phyloP scores from a whole-genome alignment of 2,329 filamentous ascomycete genomes.

The Cladosporium austrohemisphaericum region DNA sequence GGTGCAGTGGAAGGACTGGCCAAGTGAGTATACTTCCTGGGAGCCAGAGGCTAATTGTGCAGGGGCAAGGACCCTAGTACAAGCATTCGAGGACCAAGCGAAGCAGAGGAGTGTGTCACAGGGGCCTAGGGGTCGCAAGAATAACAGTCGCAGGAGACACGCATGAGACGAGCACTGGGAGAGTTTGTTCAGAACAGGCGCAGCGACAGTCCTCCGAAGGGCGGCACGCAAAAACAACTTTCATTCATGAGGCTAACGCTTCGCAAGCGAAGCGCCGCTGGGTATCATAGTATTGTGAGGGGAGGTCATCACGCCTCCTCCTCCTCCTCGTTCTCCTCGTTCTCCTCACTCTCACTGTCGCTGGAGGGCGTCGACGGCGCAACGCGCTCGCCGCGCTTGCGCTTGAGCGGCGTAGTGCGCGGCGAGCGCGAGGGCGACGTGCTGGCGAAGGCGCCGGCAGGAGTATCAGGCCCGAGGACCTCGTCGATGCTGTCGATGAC shows the following conservation, averaged over 20 bases:
- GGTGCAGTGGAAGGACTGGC: conserved; percentile 5
- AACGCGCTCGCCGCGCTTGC: not conserved
- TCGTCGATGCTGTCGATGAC: not conserved
- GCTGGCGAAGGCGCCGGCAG: not conserved
- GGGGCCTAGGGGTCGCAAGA: too few relatives aligned
- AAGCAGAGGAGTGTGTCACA: not conserved
- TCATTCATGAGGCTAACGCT: too few relatives aligned
- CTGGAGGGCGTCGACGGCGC: not conserved
- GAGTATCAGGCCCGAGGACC: not conserved
- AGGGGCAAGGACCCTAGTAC: not conserved
- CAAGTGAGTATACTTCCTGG: not conserved
- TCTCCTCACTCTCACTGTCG: not conserved
- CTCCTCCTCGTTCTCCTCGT: not conserved
- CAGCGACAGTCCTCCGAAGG: too few relatives aligned
- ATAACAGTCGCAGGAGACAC: too few relatives aligned
- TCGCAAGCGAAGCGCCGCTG: conserved; percentile 1
- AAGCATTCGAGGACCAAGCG: not conserved
- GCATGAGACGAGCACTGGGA: too few relatives aligned
- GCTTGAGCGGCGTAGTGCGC: not conserved
- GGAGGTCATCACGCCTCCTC: not conserved
- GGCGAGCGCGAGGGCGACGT: too few relatives aligned
- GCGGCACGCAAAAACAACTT: too few relatives aligned
- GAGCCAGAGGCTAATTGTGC: not conserved
- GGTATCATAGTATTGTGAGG: too few relatives aligned
- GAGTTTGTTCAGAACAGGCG: too few relatives aligned